These are phyloP conservation scores for Acer yangbiense DNA, from an alignment of 345 rosid genomes.

Conservation along the genomic window DNA sequence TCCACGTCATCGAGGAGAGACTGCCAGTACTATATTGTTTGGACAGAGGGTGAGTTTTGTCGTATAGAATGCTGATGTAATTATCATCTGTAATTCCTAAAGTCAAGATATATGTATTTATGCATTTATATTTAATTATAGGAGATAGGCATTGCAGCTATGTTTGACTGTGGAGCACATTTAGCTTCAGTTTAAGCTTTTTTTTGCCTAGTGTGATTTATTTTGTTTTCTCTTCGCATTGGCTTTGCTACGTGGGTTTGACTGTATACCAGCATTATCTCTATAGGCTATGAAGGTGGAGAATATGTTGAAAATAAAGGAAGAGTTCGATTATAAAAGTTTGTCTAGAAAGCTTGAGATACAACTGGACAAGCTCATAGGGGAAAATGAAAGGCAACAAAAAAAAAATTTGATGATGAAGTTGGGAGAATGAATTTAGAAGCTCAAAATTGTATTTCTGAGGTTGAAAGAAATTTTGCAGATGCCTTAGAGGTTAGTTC, in stretches of 20 bases:
- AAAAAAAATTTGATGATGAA: conserved; percentile 85
- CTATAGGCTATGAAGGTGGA: conserved; percentile 98
- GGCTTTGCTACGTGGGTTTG: background rate
- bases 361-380: conserved; percentile 88
- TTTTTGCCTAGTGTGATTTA: background rate
- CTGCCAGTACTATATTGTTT: conserved; percentile 84
- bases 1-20: conserved; percentile 90
- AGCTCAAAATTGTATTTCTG: conserved; percentile 73
- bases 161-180: background rate
- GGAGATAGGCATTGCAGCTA: too few relatives aligned
- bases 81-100: conserved; percentile 7
- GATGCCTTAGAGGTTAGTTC: conserved; percentile 83
- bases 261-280: conserved; percentile 7
- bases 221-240: background rate
- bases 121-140: background rate
- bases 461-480: conserved; percentile 78
- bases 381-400: conserved; percentile 93
- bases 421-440: conserved; percentile 76
- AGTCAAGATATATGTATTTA: background rate
- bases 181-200: background rate
- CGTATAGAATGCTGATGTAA: conserved; percentile 9
- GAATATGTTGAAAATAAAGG: conserved; percentile 97
- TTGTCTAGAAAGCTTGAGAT: conserved; percentile 87
- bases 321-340: conserved; percentile 98
- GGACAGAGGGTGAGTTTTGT: conserved; percentile 76